Percentiles rank a stretch among this genome's conserved stretches.
These are phyloP conservation scores for Pyricularia sp. DNA, from an alignment of 2,329 filamentous ascomycete genomes.

Conservation along the genomic window DNA sequence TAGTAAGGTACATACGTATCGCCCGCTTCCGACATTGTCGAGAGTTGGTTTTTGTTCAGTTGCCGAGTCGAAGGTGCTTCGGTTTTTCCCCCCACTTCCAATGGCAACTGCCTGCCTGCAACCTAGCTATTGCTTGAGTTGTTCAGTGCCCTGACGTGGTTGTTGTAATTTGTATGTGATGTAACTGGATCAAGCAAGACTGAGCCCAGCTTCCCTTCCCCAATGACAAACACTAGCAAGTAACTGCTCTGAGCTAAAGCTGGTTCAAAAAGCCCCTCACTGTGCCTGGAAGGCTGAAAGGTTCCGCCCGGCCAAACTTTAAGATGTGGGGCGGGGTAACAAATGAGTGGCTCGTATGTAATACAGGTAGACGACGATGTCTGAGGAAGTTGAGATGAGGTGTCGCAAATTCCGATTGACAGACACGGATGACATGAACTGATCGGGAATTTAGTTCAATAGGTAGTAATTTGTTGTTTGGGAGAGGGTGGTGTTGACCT, in stretches of 20 bases:
- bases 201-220: background rate
- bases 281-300: background rate
- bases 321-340: background rate
- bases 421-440: background rate
- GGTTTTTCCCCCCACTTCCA: background rate
- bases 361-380: background rate
- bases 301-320: background rate
- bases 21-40: conserved; percentile 18
- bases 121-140: background rate
- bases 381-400: background rate
- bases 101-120: background rate
- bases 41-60: background rate
- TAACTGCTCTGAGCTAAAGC: background rate
- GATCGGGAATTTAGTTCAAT: background rate
- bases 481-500: background rate
- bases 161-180: background rate
- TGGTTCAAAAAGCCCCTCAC: background rate
- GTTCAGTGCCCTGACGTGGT: background rate
- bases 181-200: background rate
- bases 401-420: background rate
- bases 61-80: background rate
- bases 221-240: background rate
- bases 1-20: conserved; percentile 12
- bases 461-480: background rate
- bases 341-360: background rate